phyloP scores from a whole-genome alignment of 257 asterid species.

The Salvia hispanica region DNA sequence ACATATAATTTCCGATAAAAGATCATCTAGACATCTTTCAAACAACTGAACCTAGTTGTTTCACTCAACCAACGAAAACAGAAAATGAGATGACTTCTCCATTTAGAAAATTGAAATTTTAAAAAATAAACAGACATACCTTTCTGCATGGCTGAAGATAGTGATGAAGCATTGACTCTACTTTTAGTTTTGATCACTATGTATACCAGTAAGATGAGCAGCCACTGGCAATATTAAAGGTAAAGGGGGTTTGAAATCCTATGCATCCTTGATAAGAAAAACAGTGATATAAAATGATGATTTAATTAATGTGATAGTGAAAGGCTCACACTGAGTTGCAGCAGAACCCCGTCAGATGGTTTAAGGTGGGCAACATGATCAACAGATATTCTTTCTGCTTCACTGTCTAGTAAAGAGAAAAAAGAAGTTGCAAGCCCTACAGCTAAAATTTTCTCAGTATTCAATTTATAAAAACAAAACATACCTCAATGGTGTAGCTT shows the following conservation, averaged over 20 bases:
- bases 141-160: slow-evolving; percentile 89
- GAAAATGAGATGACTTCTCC: slow-evolving; percentile 8
- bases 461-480: slow-evolving; percentile 19
- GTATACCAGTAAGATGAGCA: slow-evolving; percentile 97
- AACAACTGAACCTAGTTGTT: neutral
- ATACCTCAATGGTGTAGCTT: slow-evolving; percentile 91
- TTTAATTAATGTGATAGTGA: slow-evolving; percentile 2
- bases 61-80: slow-evolving; percentile 16
- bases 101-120: neutral
- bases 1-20: slow-evolving; percentile 2
- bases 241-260: slow-evolving; percentile 10
- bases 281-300: neutral
- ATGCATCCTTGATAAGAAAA: neutral
- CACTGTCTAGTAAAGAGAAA: slow-evolving; percentile 65
- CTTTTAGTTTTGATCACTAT: slow-evolving; percentile 96
- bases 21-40: slow-evolving; percentile 7
- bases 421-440: slow-evolving; percentile 11
- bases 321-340: slow-evolving; percentile 84
- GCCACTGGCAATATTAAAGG: slow-evolving; percentile 54
- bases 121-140: slow-evolving; percentile 45
- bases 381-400: slow-evolving; percentile 96
- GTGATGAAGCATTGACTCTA: slow-evolving; percentile 84
- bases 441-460: slow-evolving; percentile 21
- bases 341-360: slow-evolving; percentile 99
- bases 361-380: slow-evolving; percentile 98